Base-by-base conservation (phyloP, 2,329 filamentous ascomycete species). In the Fusarium metavorans region DNA sequence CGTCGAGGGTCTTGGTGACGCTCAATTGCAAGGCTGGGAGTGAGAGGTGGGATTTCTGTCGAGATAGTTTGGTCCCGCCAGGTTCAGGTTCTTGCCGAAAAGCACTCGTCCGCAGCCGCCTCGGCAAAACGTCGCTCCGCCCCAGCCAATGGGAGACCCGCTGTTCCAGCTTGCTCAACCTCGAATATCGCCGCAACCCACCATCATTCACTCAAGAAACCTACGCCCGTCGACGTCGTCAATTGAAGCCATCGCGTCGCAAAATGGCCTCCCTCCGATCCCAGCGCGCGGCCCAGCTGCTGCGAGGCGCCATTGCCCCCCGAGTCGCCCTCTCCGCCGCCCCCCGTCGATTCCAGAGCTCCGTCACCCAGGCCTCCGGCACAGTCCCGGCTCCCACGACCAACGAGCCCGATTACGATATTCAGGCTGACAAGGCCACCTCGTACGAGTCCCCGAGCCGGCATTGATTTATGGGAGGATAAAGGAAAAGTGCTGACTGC, bases 351-450 rank as follows among this genome's bases (percentile, higher is more conserved):
- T 87, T 87, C 80, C 87, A 90, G 80, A 88, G 88, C 86, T 82
- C 84, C 71, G 79, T 87, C 70, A 84, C 87, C 50, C 82, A 86
- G 43, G 79, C 85, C 58, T 81, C 84, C 73, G 78, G 82, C 68
- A 82, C 80, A 73, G 81, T 82, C 64, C 81, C 83, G 73, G 81
- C 79, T 71, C 84, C 81, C 67, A 77, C 77, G 75, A 87, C 87
- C 76, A 94, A 97, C 82, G 88, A 93, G 78, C 95, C 94, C 71
- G 93, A 98, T 82, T 98, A 97, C 83, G 89, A 89, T 76, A 93
- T 92, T 50, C 92, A 92, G 60, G 89, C 94, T 78, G 96, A 98
- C 85, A 95, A 95, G 85, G 94, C 94, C 73, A 97, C 95, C 75
- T 98, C 95, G 95, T 98, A 90, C 77, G 83, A 67, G 39, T 37